phyloP scores from a whole-genome alignment of 371 early-diverging fungal genomes.

The Circinella minor region DNA sequence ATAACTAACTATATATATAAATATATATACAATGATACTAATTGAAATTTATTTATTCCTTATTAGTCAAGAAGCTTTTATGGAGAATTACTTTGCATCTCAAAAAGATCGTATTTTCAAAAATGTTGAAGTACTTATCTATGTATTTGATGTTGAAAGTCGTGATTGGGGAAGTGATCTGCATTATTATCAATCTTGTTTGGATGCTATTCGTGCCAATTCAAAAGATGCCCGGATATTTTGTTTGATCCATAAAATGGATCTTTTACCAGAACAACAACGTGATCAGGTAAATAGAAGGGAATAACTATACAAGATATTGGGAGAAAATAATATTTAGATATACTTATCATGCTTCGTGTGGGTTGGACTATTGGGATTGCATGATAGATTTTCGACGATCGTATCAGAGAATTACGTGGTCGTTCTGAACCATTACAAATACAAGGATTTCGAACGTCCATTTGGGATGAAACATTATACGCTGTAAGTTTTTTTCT shows the following conservation, averaged over 20 bases:
- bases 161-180: conserved; percentile 90
- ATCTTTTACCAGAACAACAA: conserved; percentile 82
- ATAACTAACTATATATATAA: no score
- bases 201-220: conserved; percentile 82
- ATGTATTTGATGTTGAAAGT: conserved; percentile 96
- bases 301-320: no score
- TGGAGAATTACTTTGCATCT: conserved; percentile 94
- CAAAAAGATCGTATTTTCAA: conserved; percentile 94
- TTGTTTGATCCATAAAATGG: conserved; percentile 97
- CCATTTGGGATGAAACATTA: conserved; percentile 96
- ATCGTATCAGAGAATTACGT: conserved; percentile 72
- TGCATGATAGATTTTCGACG: conserved; percentile 28
- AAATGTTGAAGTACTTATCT: conserved; percentile 97
- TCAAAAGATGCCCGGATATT: conserved; percentile 93
- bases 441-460: conserved; percentile 83
- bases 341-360: no score
- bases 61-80: conserved; percentile 89
- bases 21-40: no score
- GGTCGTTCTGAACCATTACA: conserved; percentile 74
- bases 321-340: no score
- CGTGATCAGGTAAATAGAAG: conserved; percentile 60
- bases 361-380: no score
- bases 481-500: conserved; percentile 66
- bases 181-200: conserved; percentile 87
- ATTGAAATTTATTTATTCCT: no score